Evolutionary conservation across 1,139 yeast species (phyloP).

Genomic region (Entelexis paramagnoliae): DNA sequence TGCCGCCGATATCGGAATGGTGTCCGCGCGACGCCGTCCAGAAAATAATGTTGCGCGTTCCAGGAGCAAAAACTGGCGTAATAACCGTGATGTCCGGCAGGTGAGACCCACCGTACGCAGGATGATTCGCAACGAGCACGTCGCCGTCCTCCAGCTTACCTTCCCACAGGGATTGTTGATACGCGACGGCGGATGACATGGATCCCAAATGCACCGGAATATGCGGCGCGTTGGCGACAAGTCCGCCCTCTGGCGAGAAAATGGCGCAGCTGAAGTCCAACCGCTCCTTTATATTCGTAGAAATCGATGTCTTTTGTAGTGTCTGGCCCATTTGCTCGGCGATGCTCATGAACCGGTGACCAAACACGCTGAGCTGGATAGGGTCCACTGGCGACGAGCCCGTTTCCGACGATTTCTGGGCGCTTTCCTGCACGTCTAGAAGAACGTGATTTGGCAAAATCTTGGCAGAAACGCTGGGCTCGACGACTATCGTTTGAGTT

Average conservation of each 20-base stretch:
- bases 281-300: slow-evolving; percentile 78
- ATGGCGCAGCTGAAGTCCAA: slow-evolving; percentile 79
- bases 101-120: slow-evolving; percentile 73
- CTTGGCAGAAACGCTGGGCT: slow-evolving; percentile 58
- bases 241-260: slow-evolving; percentile 62
- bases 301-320: slow-evolving; percentile 65
- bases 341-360: slow-evolving; percentile 77
- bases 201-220: slow-evolving; percentile 83
- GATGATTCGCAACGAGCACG: slow-evolving; percentile 68
- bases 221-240: slow-evolving; percentile 81
- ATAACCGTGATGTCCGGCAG: slow-evolving; percentile 72
- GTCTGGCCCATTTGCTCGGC: slow-evolving; percentile 88
- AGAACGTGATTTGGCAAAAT: slow-evolving; percentile 54
- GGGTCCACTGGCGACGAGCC: slow-evolving; percentile 42
- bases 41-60: slow-evolving; percentile 38
- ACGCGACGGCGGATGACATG: slow-evolving; percentile 73
- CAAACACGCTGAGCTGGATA: slow-evolving; percentile 62
- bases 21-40: slow-evolving; percentile 60
- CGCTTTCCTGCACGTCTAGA: slow-evolving; percentile 28
- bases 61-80: slow-evolving; percentile 52
- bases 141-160: slow-evolving; percentile 55
- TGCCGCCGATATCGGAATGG: slow-evolving; percentile 60
- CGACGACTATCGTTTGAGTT: slow-evolving; percentile 76
- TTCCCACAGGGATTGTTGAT: slow-evolving; percentile 55
- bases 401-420: slow-evolving; percentile 30